Evolutionary conservation across 2,329 filamentous ascomycete genomes (phyloP), one percentile per base, ranked within the genome.

Genomic region (Cladosporium oxysporum): DNA sequence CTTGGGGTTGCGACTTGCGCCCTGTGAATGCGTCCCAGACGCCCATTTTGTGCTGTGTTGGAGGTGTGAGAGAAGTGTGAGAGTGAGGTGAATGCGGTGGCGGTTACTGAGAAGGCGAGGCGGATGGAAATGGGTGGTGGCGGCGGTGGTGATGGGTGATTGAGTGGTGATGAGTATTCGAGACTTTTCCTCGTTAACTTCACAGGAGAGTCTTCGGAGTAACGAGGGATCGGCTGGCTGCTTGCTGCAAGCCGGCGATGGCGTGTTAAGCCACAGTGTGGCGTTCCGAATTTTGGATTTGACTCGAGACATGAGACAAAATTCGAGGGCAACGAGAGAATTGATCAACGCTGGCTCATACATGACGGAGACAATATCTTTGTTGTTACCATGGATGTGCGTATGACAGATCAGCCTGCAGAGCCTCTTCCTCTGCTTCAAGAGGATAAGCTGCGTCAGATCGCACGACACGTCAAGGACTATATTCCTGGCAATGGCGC

Each of bases 21-120:
- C 87, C 87, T 47, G 85, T 85, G 73, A 90, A 80, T 21, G 83
- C 81, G 75, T 89, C 87, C 87, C 85, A 87, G 73, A 87, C 80
- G 65, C 83, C 81, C 84, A 86, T 87, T 12, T 58, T 65, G 52
- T 57, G 41, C 21, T 29, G 37, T 64, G 52, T 16, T 58, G 52
- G 35, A 18, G 52, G 29, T 53, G 18, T 49, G 57, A 33, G 35
- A 50, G 57, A 41, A 14, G 23, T 41, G 18, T 5, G 10, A 64
- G 62, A 35, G 37, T n/a, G 47, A 55, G 28, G 18, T 5, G 33
- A 44, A 53, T 18, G 41, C 21, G 35, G 10, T 18, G 31, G 63
- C 31, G 57, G 33, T 23, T 44, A 57, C 26, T 60, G 26, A 52
- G 28, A 29, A 26, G 41, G 44, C 1, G 31, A 21, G 21, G 57